phyloP scores from a whole-genome alignment of 1,139 yeast species.

The Hansenula anomala region DNA sequence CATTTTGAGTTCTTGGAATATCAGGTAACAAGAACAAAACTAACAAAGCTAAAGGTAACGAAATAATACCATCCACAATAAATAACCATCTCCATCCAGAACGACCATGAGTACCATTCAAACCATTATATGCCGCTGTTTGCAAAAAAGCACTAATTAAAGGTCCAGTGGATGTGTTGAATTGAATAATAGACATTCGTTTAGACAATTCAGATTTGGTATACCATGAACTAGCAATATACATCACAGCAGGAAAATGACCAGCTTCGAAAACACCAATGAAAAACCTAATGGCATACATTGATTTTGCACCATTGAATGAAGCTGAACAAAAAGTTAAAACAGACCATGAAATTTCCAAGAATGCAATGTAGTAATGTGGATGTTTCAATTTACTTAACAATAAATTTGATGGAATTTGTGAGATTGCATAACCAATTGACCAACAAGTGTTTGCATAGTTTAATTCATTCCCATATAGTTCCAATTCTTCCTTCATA shows the following conservation, averaged over 20 bases:
- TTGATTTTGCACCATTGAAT: conserved; percentile 11
- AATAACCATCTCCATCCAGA: conserved; percentile 81
- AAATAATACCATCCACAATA: conserved; percentile 60
- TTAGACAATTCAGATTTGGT: conserved; percentile 27
- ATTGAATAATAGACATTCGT: conserved; percentile 30
- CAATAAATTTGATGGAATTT: conserved; percentile 14
- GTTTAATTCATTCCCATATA: conserved; percentile 34
- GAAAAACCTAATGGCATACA: conserved; percentile 27
- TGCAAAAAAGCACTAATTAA: conserved; percentile 51
- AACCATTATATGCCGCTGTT: conserved; percentile 44
- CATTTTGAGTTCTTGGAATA: conserved; percentile 5
- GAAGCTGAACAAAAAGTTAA: conserved; percentile 12
- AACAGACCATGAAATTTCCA: conserved; percentile 9
- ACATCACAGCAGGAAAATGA: conserved; percentile 23
- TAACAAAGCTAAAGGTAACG: conserved; percentile 44
- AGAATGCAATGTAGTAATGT: conserved; percentile 15
- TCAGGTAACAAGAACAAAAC: conserved; percentile 67
- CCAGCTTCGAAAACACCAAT: conserved; percentile 29
- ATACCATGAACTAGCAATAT: conserved; percentile 28
- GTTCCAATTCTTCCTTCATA: conserved; percentile 36
- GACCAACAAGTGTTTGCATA: conserved; percentile 22
- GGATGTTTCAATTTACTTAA: conserved; percentile 14
- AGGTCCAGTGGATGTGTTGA: conserved; percentile 50
- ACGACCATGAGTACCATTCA: conserved; percentile 50
- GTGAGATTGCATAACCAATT: conserved; percentile 23